Conservation (phyloP, 208 protist genomes). For the Crithidia sp. region DNA sequence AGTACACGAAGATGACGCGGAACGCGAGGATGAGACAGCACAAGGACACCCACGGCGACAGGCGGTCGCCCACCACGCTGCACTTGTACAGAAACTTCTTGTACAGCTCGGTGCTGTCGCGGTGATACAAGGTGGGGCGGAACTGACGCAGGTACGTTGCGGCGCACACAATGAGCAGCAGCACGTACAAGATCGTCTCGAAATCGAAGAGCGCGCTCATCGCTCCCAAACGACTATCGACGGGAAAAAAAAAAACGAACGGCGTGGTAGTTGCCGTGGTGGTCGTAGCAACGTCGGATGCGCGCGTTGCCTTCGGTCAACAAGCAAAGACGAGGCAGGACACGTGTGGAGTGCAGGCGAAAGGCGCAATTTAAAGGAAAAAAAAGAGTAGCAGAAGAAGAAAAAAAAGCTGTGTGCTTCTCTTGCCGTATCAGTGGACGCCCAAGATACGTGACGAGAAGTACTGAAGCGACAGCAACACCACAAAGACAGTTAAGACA, state of each 20-base stretch:
- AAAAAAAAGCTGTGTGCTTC: neutral
- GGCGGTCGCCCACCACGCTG: conserved; percentile 90
- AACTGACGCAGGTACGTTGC: conserved; percentile 92
- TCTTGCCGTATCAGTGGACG: neutral
- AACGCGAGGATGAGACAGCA: conserved; percentile 82
- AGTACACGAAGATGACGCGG: conserved; percentile 84
- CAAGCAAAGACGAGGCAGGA: too few relatives aligned
- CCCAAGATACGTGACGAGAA: neutral
- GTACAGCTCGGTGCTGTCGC: conserved; percentile 82
- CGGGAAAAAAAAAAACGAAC: conserved; percentile 1
- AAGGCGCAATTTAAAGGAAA: conserved; percentile 5
- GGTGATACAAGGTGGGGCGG: conserved; percentile 84
- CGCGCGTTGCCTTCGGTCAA: too few relatives aligned
- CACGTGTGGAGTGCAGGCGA: neutral
- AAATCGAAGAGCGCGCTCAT: conserved; percentile 93
- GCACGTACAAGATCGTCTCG: conserved; percentile 83
- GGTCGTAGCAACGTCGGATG: conserved; percentile 9
- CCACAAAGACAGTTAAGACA: neutral
- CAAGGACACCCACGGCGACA: conserved; percentile 83
- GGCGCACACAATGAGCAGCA: conserved; percentile 89
- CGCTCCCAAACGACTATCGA: neutral
- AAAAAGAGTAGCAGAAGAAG: conserved; percentile 20
- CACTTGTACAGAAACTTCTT: conserved; percentile 93
- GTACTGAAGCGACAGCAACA: too few relatives aligned
- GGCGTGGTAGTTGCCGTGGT: neutral